Evolutionary conservation across 306 rosid genomes (phyloP).

Genomic region (Boehmeria nivea): DNA sequence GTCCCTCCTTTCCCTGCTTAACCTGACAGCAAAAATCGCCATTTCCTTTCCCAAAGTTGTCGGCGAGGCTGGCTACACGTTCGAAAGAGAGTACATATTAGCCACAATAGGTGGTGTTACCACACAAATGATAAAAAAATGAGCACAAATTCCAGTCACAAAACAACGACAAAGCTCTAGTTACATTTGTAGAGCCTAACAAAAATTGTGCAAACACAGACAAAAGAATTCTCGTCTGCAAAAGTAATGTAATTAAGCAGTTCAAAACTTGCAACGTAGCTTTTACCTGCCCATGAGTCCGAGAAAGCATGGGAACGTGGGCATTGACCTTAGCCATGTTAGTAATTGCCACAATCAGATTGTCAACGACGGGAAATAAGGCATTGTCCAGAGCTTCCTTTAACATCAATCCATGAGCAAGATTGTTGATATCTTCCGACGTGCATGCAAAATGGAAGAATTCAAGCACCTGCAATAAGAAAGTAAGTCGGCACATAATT

Average conservation of each 20-base stretch:
- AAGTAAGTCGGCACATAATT: background rate
- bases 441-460: conserved; percentile 92
- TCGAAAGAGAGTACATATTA: background rate
- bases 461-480: conserved; percentile 60
- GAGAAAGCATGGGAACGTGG: conserved; percentile 70
- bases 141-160: background rate
- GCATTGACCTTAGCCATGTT: conserved; percentile 63
- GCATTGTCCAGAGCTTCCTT: conserved; percentile 56
- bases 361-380: conserved; percentile 64
- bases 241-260: conserved; percentile 3
- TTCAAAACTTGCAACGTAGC: conserved; percentile 14
- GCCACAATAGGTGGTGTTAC: no score
- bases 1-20: conserved; percentile 65
- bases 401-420: conserved; percentile 84
- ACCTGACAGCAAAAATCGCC: conserved; percentile 76
- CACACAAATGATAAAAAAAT: background rate
- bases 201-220: background rate
- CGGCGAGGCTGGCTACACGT: conserved; percentile 78
- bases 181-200: background rate
- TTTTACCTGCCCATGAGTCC: conserved; percentile 87
- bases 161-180: conserved; percentile 5
- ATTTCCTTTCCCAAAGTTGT: conserved; percentile 96
- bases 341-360: conserved; percentile 50
- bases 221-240: background rate
- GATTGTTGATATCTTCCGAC: conserved; percentile 88